phyloP scores from a whole-genome alignment of 257 asterid species.

The Coffea eugenioides region DNA sequence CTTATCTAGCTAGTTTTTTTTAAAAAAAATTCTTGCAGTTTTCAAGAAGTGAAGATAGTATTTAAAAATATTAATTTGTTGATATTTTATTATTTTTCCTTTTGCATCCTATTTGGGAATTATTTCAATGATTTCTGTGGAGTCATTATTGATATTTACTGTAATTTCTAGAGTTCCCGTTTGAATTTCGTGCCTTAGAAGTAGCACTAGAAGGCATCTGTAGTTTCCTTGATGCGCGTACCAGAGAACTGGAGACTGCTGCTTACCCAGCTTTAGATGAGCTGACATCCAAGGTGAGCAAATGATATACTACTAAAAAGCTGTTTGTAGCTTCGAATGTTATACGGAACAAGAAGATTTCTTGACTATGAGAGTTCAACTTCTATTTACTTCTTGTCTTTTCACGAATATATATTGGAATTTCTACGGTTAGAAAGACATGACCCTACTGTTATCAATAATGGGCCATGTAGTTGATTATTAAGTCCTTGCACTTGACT shows the following conservation, averaged over 20 bases:
- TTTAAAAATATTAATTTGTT: not conserved
- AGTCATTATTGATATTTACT: not conserved
- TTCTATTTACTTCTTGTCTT: not conserved
- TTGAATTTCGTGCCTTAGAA: slow-evolving; percentile 89
- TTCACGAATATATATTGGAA: not conserved
- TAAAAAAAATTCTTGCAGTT: too few species aligned
- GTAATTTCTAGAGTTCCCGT: slow-evolving; percentile 63
- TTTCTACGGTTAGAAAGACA: not conserved
- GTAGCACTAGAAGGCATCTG: slow-evolving; percentile 88
- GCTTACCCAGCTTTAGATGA: slow-evolving; percentile 96
- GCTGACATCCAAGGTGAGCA: slow-evolving; percentile 73
- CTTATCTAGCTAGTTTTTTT: not conserved
- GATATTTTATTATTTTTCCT: not conserved
- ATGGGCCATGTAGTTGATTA: not conserved
- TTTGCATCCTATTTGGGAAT: not conserved
- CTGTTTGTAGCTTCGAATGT: not conserved
- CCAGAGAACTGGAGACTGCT: slow-evolving; percentile 75
- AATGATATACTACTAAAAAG: not conserved
- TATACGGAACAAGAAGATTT: not conserved
- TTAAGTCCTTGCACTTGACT: not conserved
- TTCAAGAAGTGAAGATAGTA: not conserved
- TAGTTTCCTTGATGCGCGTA: slow-evolving; percentile 72
- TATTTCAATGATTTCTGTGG: not conserved
- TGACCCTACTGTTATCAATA: not conserved
- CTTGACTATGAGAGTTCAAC: not conserved